Percentiles rank a stretch among this genome's conserved stretches.
Evolutionary conservation across 2,329 filamentous ascomycete genomes (phyloP).

Genomic region (Rutstroemia sp.): DNA sequence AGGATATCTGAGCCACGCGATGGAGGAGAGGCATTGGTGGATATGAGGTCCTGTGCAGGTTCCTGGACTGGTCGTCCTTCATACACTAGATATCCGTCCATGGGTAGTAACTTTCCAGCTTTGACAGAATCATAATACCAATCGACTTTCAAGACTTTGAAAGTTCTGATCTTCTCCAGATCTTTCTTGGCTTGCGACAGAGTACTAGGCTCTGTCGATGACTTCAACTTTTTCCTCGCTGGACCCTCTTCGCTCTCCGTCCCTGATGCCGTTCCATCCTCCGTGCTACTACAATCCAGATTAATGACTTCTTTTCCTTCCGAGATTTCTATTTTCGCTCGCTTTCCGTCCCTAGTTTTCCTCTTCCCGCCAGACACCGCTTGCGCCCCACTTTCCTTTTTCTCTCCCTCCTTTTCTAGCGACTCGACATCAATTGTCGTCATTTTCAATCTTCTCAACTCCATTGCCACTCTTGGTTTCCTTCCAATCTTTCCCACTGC

Average conservation of each 20-base stretch:
- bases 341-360: constrained; percentile 33
- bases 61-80: constrained; percentile 33
- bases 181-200: neutral
- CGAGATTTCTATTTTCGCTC: constrained; percentile 16
- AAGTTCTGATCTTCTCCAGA: neutral
- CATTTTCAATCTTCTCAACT: constrained; percentile 1
- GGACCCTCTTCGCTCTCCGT: neutral
- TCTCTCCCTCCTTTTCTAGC: neutral
- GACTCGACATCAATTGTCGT: neutral
- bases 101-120: constrained; percentile 37
- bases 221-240: constrained; percentile 6
- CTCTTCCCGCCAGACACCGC: neutral
- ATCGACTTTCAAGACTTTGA: constrained; percentile 47
- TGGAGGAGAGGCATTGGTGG: neutral
- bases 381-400: neutral
- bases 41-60: neutral
- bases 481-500: constrained; percentile 67
- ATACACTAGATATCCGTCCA: constrained; percentile 47
- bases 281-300: constrained; percentile 30
- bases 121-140: constrained; percentile 51
- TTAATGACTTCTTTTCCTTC: constrained; percentile 17
- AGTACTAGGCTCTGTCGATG: neutral
- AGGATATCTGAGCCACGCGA: neutral
- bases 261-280: constrained; percentile 28
- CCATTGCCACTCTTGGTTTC: constrained; percentile 51